Percentiles rank a stretch among this genome's conserved stretches.
Evolutionary conservation across 192 early-diverging fungal genomes (phyloP).

Genomic region (Coemansia sp.): DNA sequence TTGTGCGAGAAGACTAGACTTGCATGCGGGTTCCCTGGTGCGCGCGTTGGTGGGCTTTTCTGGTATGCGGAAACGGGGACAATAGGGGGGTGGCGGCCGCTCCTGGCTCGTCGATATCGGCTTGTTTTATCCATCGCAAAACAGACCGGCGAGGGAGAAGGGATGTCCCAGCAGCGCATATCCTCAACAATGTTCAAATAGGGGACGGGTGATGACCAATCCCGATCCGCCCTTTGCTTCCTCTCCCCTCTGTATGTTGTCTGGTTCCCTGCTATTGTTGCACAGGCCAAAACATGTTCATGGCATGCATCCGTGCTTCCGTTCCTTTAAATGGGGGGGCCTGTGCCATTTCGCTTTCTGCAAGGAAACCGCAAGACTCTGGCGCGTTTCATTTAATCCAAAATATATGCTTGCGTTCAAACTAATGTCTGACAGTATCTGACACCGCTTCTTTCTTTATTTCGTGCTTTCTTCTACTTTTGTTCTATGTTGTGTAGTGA

Average conservation of each 20-base stretch:
- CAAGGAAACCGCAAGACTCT: not conserved
- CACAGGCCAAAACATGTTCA: not conserved
- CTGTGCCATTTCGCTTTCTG: slow-evolving; percentile 2
- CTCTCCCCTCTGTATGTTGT: not conserved
- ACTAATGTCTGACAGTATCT: slow-evolving; percentile 5
- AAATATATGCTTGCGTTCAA: slow-evolving; percentile 1
- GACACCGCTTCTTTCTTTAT: not conserved
- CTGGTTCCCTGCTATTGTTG: slow-evolving; percentile 3
- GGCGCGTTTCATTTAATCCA: slow-evolving; percentile 6
- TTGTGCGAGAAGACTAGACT: not conserved
- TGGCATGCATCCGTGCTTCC: not conserved
- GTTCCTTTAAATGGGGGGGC: slow-evolving; percentile 5
- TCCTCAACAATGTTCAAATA: not conserved
- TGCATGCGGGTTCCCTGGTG: not conserved
- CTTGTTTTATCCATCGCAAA: too few relatives aligned
- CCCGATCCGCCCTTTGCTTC: not conserved
- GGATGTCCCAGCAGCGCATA: not conserved
- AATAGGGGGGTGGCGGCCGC: not conserved
- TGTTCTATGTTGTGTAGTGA: slow-evolving; percentile 6
- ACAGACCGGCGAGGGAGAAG: not conserved
- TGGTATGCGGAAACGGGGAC: slow-evolving; percentile 1
- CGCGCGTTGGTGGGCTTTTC: not conserved
- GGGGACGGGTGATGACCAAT: slow-evolving; percentile 11
- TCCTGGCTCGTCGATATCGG: not conserved
- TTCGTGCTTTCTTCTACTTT: not conserved